These are phyloP conservation scores for Sparassis latifolia DNA, from an alignment of 1,284 basidiomycete species.

Conservation along the genomic window DNA sequence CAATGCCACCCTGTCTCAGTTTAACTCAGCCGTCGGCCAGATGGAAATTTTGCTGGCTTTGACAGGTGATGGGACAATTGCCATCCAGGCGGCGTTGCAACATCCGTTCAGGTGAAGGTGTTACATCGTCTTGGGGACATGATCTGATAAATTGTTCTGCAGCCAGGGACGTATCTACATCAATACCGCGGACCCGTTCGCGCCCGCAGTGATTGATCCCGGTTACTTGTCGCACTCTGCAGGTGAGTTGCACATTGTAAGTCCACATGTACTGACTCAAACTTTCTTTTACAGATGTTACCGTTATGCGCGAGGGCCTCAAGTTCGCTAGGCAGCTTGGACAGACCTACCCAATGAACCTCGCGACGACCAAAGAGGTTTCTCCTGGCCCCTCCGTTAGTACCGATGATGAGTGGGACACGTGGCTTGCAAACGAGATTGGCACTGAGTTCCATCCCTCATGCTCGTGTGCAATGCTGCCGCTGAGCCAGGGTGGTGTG, in stretches of 20 bases:
- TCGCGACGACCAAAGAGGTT: conserved; percentile 29
- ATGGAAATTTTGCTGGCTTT: conserved; percentile 60
- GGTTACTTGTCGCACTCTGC: conserved; percentile 48
- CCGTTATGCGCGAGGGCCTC: conserved; percentile 50
- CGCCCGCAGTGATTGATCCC: conserved; percentile 54
- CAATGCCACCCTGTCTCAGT: conserved; percentile 36
- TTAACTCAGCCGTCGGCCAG: conserved; percentile 43
- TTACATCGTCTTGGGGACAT: not conserved
- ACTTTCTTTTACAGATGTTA: conserved; percentile 33
- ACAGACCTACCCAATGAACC: conserved; percentile 32
- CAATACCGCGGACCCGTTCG: conserved; percentile 47
- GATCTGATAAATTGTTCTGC: not conserved
- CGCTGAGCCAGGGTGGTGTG: conserved; percentile 54
- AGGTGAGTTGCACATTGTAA: no score
- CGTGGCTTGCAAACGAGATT: conserved; percentile 34
- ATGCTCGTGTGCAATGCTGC: conserved; percentile 60
- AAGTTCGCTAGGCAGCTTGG: conserved; percentile 44
- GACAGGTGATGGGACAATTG: conserved; percentile 40
- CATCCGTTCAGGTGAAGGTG: conserved; percentile 46
- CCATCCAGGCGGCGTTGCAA: conserved; percentile 63
- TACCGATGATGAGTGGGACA: conserved; percentile 41
- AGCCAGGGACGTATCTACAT: conserved; percentile 35
- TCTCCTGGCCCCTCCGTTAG: conserved; percentile 32
- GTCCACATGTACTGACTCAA: no score
- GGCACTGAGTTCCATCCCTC: conserved; percentile 51